Percentiles rank a stretch among this genome's conserved stretches.
Conservation (phyloP, 192 early-diverging fungal genomes). For the Glomus cerebriforme region DNA sequence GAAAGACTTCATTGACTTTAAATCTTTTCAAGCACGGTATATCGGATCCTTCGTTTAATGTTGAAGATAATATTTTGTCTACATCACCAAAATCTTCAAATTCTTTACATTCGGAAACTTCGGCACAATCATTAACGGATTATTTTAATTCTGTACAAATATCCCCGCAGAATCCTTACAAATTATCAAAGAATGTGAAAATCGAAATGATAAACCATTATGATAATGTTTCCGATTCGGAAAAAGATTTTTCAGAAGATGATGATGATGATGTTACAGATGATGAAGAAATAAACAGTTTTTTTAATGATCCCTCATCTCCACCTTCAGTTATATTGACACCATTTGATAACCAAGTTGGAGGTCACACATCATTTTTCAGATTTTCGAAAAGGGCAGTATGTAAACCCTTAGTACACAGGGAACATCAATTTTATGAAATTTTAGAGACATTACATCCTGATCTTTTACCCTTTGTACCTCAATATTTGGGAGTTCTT, state of each 20-base stretch:
- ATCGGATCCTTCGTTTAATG: background rate
- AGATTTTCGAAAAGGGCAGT: constrained; percentile 96
- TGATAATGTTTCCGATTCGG: background rate
- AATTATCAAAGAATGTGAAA: background rate
- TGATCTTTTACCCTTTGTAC: constrained; percentile 83
- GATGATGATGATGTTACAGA: background rate
- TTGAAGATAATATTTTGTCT: background rate
- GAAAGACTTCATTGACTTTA: constrained; percentile 12
- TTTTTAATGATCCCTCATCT: constrained; percentile 3
- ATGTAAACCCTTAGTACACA: constrained; percentile 88
- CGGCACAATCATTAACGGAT: background rate
- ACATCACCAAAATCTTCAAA: background rate
- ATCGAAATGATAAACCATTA: background rate
- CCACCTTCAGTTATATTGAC: constrained; percentile 67
- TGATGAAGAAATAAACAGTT: background rate
- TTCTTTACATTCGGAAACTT: background rate
- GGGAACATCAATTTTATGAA: constrained; percentile 92
- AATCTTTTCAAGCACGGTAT: constrained; percentile 10
- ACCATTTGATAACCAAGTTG: constrained; percentile 87
- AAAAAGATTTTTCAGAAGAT: background rate
- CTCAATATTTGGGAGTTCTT: constrained; percentile 90
- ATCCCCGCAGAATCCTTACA: no score
- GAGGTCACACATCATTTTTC: constrained; percentile 95
- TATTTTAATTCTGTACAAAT: constrained; percentile 1
- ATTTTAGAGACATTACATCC: constrained; percentile 66